Evolutionary conservation across 2,329 filamentous ascomycete genomes (phyloP).

Genomic region (Aspergillus sp.): DNA sequence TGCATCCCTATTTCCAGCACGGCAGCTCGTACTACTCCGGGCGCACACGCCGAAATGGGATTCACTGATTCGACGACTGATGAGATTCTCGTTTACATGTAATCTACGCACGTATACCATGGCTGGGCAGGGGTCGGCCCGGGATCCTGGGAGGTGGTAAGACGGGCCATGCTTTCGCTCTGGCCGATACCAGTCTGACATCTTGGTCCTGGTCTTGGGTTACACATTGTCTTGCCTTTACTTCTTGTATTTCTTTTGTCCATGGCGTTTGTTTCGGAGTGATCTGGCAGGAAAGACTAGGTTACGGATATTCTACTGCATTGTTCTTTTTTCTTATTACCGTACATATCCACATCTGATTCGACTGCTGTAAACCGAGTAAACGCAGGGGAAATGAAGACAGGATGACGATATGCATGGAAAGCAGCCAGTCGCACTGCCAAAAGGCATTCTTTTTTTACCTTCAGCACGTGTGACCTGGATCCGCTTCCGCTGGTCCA

Average conservation of each 20-base stretch:
- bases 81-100: constrained; percentile 19
- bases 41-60: constrained; percentile 43
- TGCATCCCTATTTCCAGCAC: constrained; percentile 78
- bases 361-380: neutral
- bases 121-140: constrained; percentile 13
- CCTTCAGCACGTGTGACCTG: constrained; percentile 8
- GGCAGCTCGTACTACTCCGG: constrained; percentile 55
- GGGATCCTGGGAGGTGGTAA: constrained; percentile 3
- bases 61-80: constrained; percentile 37
- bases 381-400: constrained; percentile 1
- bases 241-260: constrained; percentile 30
- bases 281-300: constrained; percentile 35
- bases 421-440: neutral
- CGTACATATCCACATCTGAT: constrained; percentile 32
- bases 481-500: constrained; percentile 2
- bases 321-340: constrained; percentile 28
- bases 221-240: constrained; percentile 21
- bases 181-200: constrained; percentile 1
- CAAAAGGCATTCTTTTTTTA: constrained; percentile 1
- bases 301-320: constrained; percentile 38
- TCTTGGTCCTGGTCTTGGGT: constrained; percentile 13
- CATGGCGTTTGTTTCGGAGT: constrained; percentile 39
- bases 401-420: neutral
- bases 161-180: neutral
- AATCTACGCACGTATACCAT: constrained; percentile 27